Base-by-base conservation (phyloP, 352 stramenopile species). In the Phytopythium cucurbitacearum region DNA sequence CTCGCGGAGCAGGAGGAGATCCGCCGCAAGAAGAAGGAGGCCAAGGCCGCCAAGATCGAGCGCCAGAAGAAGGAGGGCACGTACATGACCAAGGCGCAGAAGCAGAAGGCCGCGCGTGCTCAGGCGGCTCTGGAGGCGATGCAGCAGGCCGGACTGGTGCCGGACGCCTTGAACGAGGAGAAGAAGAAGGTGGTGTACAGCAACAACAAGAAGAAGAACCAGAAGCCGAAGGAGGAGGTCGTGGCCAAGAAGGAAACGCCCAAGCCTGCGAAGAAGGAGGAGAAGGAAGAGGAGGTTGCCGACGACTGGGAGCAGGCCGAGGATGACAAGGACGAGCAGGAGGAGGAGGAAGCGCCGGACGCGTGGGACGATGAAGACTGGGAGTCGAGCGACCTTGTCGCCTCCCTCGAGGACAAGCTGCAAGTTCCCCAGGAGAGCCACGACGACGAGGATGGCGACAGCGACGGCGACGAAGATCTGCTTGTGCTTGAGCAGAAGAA, bases 21-120 rank as follows among this genome's bases (percentile, higher is more conserved):
- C 33, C 70, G 73, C 36, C 79, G 64, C 57, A 92, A 91, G 65
- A 93, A 94, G 65, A 86, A 92, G 51, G 81, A 93, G 53, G 81
- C 81, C 37, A 89, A 88, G 47, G 73, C 76, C 6, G 81, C 84
- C 56, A 96, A 96, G 69, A 77, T 95, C 41, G 94, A 98, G 51
- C 85, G 83, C 21, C 91, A 98, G 72, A 98, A 98, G 72, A 90
- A 89, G 50, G 93, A 98, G 48, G 96, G 97, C 48, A 99, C 94
- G 48, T 99, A 99, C 81, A 98, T 98, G 94, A 99, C 97, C n/a
- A 99, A 99, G 76, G 92, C 91, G 39, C 94, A 99, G 72, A 98
- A 98, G 68, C 78, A 96, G 56, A 97, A 98, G 75, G 87, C 83
- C 0, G 77, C 76, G 45, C 76, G 89, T 51, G 89, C 92, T 13